Conservation (phyloP, 2,329 filamentous ascomycete species). For the Fusarium solani-melongenae region DNA sequence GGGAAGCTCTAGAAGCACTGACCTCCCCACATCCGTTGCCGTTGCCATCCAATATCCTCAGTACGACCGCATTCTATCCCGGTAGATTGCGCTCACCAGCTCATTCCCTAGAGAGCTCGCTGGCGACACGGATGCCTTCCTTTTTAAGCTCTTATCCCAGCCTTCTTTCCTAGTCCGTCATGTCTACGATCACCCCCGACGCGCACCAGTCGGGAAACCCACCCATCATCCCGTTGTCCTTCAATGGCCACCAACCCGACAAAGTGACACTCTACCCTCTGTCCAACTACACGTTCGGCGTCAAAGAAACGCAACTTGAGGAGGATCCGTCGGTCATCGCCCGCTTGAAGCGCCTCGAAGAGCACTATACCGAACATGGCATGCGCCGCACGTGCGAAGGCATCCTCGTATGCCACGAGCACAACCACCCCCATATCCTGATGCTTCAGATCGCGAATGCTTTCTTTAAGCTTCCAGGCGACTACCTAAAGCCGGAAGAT, state of each 20-base stretch:
- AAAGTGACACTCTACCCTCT: slow-evolving; percentile 94
- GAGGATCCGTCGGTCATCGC: slow-evolving; percentile 96
- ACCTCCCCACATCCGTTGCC: slow-evolving; percentile 3
- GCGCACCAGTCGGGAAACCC: slow-evolving; percentile 82
- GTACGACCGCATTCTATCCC: background rate
- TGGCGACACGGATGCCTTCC: background rate
- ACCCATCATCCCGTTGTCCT: slow-evolving; percentile 82
- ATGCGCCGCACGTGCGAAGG: slow-evolving; percentile 98
- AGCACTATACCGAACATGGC: slow-evolving; percentile 90
- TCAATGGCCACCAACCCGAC: slow-evolving; percentile 88
- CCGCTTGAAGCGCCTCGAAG: slow-evolving; percentile 91
- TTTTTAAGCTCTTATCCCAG: background rate
- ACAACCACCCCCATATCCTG: slow-evolving; percentile 97
- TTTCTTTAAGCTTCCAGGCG: slow-evolving; percentile 98
- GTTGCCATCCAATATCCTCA: slow-evolving; percentile 16
- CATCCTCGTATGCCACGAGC: slow-evolving; percentile 96
- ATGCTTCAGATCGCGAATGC: slow-evolving; percentile 99
- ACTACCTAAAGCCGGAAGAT: slow-evolving; percentile 90
- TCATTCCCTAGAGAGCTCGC: background rate
- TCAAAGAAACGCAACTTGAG: slow-evolving; percentile 97
- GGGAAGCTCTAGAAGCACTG: slow-evolving; percentile 19
- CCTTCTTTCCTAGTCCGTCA: slow-evolving; percentile 48
- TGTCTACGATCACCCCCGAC: slow-evolving; percentile 86
- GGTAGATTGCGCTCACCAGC: background rate
- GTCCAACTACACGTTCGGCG: slow-evolving; percentile 98